Evolutionary conservation across 2,329 filamentous ascomycete genomes (phyloP).

Genomic region (Pseudopithomyces chartarum): DNA sequence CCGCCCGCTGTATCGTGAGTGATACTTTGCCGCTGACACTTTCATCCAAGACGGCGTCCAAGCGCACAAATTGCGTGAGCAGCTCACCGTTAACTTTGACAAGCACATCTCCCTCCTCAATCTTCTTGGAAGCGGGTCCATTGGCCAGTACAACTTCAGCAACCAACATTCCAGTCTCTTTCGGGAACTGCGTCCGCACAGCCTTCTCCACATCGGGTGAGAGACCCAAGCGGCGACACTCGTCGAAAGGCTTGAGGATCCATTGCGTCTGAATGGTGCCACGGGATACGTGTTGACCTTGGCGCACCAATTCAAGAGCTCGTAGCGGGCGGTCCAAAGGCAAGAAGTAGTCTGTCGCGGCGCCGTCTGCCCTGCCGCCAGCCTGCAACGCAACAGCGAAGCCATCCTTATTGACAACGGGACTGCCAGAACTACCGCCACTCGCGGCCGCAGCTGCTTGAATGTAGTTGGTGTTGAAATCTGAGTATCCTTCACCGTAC

Average conservation of each 20-base stretch:
- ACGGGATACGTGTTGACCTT: constrained; percentile 75
- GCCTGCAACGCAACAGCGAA: constrained; percentile 91
- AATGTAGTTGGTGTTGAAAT: constrained; percentile 97
- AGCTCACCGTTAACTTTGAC: constrained; percentile 93
- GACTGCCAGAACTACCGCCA: constrained; percentile 96
- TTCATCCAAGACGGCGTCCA: constrained; percentile 91
- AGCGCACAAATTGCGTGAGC: constrained; percentile 86
- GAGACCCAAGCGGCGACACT: constrained; percentile 87
- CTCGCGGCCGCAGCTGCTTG: constrained; percentile 96
- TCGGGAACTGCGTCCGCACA: constrained; percentile 81
- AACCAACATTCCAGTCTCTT: constrained; percentile 95
- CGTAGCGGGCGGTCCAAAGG: constrained; percentile 88
- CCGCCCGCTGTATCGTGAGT: constrained; percentile 84
- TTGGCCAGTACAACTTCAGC: constrained; percentile 93
- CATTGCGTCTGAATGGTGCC: constrained; percentile 99
- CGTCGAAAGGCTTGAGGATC: constrained; percentile 95
- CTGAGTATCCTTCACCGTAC: constrained; percentile 96
- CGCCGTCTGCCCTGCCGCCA: constrained; percentile 89
- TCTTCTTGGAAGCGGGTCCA: constrained; percentile 82
- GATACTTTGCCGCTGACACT: constrained; percentile 79
- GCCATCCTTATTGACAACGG: constrained; percentile 94
- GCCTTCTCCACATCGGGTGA: constrained; percentile 84
- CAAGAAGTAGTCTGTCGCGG: constrained; percentile 96
- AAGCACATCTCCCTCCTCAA: constrained; percentile 93
- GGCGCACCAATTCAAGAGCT: constrained; percentile 83